Base-by-base conservation (phyloP, 495 filamentous ascomycete species). In the Penicillium samsonianum region DNA sequence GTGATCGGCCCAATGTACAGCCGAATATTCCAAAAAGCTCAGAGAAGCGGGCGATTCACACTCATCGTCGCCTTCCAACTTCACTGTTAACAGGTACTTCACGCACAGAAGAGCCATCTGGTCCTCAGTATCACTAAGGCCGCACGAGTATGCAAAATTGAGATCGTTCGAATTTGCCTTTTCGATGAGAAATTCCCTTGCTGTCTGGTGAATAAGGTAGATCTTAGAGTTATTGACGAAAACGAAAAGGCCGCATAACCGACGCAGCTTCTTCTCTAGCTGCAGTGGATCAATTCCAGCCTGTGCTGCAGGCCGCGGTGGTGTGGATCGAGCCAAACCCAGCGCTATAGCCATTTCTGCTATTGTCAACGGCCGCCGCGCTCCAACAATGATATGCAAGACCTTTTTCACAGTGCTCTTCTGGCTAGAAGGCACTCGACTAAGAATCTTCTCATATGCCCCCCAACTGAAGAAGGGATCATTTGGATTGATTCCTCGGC, bases 311-410 rank as follows among this genome's bases (percentile, higher is more conserved):
- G 23, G 2, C 4, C 4, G 4, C 23, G 23, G 4, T 4, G 2
- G 4, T 25, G 4, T 2, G 23, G 23, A 25, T 2, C 8, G 50
- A 26, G 64, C 62, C 12, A 78, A 66, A 26, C 52, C 62, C 1
- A 78, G 46, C 5, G 75, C 77, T 50, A 78, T 69, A 25, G 69
- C 65, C 58, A 78, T 68, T 61, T 79, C 75, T 8, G 46, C 40
- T 3, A 69, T 53, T 9, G 64, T 65, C 14, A 79, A 63, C 17
- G 75, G 75, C 26, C 70, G 57, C 46, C 48, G 25, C 44, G 70
- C 70, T 19, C 58, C 69, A 19, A 73, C 54, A 26, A 79, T 60
- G 8, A 78, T 78, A 20, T 73, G 53, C 8, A 81, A 63, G n/a
- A 78, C 23, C 4, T 25, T 25, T 25, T 38, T 38, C 10, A 62